Evolutionary conservation across 2,329 filamentous ascomycete species (phyloP), one percentile per base, ranked within the genome.

Genomic region (Cladosporium sp.): DNA sequence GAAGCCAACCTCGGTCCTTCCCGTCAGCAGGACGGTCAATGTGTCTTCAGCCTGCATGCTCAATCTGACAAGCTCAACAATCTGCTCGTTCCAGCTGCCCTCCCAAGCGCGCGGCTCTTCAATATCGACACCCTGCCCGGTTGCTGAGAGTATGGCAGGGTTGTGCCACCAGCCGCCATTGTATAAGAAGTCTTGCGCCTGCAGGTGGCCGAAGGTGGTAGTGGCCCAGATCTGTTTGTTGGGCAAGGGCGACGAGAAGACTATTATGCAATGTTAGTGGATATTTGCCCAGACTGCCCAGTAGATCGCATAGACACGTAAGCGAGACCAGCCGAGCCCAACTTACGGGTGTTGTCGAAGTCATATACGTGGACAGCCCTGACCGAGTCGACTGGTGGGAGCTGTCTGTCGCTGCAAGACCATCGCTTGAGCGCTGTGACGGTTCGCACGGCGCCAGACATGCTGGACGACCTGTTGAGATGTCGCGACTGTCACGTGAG

Each of bases 161-260:
- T 98, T 93, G 78, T 99, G 95, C 95, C 95, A 99, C 95, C 95
- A 99, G 68, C 94, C 93, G 70, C 93, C 94, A 70, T 90, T 91
- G 67, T 88, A 81, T 71, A 98, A 91, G 61, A 86, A 84, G 69
- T 96, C 91, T 69, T 91, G 89, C 56, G 84, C 88, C 67, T 91
- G 88, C 13, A 99, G 83, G 67, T 88, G 85, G 57, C 92, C 92
- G 58, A 96, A 87, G 0, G 92, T 94, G 34, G 84, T 82, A 1
- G 86, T 86, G 70, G 89, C 90, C 95, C 95, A 99, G 74, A 99
- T 78, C 70, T 92, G 89, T 3, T 89, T 87, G 74, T 97, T 98
- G 1, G 95, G 95, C 1, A 97, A 82, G 6, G 95, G 95, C 16
- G 91, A 96, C 72, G 89, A 88, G 82, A 99, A 99, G 58, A 99